phyloP scores from a whole-genome alignment of 2,329 filamentous ascomycete genomes.

The Cladophialophora carrionii region DNA sequence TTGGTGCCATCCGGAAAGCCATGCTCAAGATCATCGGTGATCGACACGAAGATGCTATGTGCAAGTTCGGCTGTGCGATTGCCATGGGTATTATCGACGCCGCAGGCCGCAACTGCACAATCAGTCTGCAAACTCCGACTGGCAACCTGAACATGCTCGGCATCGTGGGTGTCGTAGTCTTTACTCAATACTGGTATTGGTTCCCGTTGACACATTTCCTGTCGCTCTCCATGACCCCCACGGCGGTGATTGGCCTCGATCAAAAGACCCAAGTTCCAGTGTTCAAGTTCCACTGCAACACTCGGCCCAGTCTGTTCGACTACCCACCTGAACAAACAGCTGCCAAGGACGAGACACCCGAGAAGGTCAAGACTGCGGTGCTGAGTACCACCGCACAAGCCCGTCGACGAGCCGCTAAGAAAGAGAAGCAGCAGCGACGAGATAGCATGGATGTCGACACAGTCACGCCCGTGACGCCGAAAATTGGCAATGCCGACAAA shows the following conservation, averaged over 20 bases:
- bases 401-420: constrained; percentile 90
- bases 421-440: constrained; percentile 83
- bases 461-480: constrained; percentile 70
- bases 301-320: constrained; percentile 92
- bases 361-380: constrained; percentile 92
- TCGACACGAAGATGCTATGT: constrained; percentile 98
- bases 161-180: constrained; percentile 96
- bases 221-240: constrained; percentile 93
- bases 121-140: constrained; percentile 94
- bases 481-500: constrained; percentile 64
- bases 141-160: constrained; percentile 98
- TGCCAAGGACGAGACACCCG: constrained; percentile 89
- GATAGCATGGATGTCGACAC: constrained; percentile 96
- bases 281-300: constrained; percentile 95
- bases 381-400: constrained; percentile 96
- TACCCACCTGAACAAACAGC: constrained; percentile 96
- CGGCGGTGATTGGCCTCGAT: constrained; percentile 91
- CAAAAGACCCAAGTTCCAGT: constrained; percentile 89
- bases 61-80: constrained; percentile 93
- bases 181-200: constrained; percentile 99
- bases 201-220: constrained; percentile 98
- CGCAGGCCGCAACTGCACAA: constrained; percentile 96
- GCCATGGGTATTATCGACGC: constrained; percentile 97
- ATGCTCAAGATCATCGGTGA: constrained; percentile 92
- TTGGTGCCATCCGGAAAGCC: constrained; percentile 84